phyloP scores from a whole-genome alignment of 1,139 yeast species.

The Cylindricascospora bacillispora region DNA sequence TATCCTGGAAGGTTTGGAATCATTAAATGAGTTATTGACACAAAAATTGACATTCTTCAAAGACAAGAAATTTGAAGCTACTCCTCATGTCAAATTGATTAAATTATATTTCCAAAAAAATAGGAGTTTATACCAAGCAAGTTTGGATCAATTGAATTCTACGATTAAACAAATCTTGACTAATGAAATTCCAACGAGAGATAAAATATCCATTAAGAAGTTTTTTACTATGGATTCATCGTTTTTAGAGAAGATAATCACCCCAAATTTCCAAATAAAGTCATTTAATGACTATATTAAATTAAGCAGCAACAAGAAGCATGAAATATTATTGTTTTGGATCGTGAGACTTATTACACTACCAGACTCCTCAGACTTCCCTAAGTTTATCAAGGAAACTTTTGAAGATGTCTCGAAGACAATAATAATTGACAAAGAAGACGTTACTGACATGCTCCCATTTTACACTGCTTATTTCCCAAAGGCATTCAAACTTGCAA shows the following conservation, averaged over 20 bases:
- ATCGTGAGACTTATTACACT: constrained; percentile 36
- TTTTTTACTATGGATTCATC: constrained; percentile 42
- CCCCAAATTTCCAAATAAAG: constrained; percentile 30
- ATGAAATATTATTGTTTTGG: constrained; percentile 52
- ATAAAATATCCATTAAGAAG: constrained; percentile 43
- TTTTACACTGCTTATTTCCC: constrained; percentile 48
- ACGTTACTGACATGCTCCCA: constrained; percentile 41
- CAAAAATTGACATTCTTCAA: constrained; percentile 30
- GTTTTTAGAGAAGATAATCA: constrained; percentile 41
- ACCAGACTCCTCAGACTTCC: constrained; percentile 28
- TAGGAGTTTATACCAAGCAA: constrained; percentile 32
- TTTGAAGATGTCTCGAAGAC: constrained; percentile 32
- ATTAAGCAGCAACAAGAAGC: no score
- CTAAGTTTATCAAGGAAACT: constrained; percentile 38
- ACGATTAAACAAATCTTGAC: constrained; percentile 40
- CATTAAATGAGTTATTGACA: constrained; percentile 40
- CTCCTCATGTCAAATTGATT: constrained; percentile 22
- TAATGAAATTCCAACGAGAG: constrained; percentile 4
- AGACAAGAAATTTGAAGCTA: constrained; percentile 7
- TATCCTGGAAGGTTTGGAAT: constrained; percentile 28
- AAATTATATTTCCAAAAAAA: constrained; percentile 35
- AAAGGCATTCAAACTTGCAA: constrained; percentile 27
- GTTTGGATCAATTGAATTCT: constrained; percentile 37
- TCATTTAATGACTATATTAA: no score
- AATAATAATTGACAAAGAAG: constrained; percentile 34